Evolutionary conservation across 2,329 filamentous ascomycete species (phyloP).

Genomic region (Aspergillus unguis): DNA sequence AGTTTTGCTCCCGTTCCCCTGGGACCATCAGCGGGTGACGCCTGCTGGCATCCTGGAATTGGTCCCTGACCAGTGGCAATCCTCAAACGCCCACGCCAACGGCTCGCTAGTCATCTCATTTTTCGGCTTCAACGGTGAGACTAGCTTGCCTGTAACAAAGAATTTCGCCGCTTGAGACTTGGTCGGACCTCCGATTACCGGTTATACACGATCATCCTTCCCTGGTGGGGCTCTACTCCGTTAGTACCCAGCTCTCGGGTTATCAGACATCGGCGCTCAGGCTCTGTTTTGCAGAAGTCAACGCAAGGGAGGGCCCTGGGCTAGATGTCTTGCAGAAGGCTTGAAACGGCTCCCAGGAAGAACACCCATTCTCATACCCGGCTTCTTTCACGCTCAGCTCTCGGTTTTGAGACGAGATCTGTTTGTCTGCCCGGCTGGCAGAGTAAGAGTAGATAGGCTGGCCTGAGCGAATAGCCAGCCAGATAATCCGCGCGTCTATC

Average conservation of each 20-base stretch:
- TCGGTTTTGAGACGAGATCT: too few relatives aligned
- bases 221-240: background rate
- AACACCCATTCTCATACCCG: background rate
- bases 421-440: too few relatives aligned
- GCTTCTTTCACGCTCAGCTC: too few relatives aligned
- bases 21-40: constrained; percentile 13
- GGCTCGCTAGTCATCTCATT: background rate
- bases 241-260: background rate
- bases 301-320: constrained; percentile 19
- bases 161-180: too few relatives aligned
- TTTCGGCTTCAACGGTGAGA: background rate
- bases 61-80: constrained; percentile 1
- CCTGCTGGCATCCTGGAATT: constrained; percentile 8
- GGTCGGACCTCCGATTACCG: background rate
- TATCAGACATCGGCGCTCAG: constrained; percentile 5
- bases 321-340: constrained; percentile 3
- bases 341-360: background rate
- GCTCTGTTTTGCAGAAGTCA: constrained; percentile 1
- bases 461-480: too few relatives aligned
- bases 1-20: constrained; percentile 19
- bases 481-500: too few relatives aligned
- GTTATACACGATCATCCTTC: background rate
- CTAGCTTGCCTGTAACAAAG: background rate
- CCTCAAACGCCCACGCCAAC: background rate
- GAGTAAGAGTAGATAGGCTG: too few relatives aligned